A percentile compares a stretch with the other conserved stretches of the same genome.
Evolutionary conservation across 306 rosid species (phyloP).

Genomic region (Cucurbita argyrosperma): DNA sequence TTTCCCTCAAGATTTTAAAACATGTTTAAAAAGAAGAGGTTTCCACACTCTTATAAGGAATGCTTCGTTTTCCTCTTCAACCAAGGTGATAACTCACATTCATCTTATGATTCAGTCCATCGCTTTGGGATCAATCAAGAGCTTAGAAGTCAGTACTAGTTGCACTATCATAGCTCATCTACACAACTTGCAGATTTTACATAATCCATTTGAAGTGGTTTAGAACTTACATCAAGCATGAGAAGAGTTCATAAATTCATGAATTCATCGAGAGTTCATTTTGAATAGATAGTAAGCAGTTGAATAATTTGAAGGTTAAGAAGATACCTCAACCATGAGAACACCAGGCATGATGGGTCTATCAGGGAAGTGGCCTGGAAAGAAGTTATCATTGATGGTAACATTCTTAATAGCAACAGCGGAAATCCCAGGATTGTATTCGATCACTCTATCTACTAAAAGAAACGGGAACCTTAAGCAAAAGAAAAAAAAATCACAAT

Average conservation of each 20-base stretch:
- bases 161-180: too few species aligned
- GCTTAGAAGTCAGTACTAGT: too few species aligned
- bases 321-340: conserved; percentile 76
- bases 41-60: too few species aligned
- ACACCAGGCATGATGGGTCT: conserved; percentile 98
- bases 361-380: conserved; percentile 96
- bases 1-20: too few species aligned
- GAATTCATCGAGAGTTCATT: not conserved
- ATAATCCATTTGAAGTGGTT: too few species aligned
- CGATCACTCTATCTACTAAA: conserved; percentile 74
- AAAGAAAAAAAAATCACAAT: not conserved
- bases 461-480: conserved; percentile 75
- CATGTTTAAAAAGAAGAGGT: too few species aligned
- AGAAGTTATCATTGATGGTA: conserved; percentile 79
- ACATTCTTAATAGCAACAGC: conserved; percentile 42
- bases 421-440: conserved; percentile 27
- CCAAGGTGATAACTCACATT: too few species aligned
- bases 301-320: not conserved
- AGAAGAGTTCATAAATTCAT: not conserved
- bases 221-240: too few species aligned
- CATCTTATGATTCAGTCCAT: too few species aligned
- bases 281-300: not conserved
- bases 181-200: too few species aligned
- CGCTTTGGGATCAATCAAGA: too few species aligned
- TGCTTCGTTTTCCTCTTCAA: too few species aligned